phyloP scores from a whole-genome alignment of 202 grass and related monocot species.

The Miscanthus sacchariflorus region DNA sequence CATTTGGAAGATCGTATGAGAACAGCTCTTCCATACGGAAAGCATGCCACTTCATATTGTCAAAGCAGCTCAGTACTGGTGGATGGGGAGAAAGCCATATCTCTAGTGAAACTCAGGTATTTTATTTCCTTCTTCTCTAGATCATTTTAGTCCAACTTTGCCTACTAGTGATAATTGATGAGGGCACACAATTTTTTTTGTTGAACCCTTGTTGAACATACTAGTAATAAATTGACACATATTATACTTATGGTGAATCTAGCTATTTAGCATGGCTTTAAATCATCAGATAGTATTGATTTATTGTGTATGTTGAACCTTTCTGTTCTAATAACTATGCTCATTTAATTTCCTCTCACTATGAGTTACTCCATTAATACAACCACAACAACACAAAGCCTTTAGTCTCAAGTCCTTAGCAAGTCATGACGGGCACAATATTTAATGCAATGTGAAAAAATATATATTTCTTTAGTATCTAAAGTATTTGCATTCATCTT shows the following conservation, averaged over 20 bases:
- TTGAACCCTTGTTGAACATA: neutral
- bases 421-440: no score
- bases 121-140: no score
- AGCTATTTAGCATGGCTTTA: neutral
- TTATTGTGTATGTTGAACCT: neutral
- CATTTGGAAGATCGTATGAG: neutral
- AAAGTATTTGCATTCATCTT: neutral
- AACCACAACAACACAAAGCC: no score
- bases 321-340: no score
- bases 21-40: neutral
- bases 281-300: neutral
- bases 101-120: conserved; percentile 44
- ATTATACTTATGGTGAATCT: neutral
- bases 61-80: conserved; percentile 51
- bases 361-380: neutral
- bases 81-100: conserved; percentile 66
- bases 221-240: neutral
- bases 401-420: no score
- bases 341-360: neutral
- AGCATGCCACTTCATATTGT: conserved; percentile 55
- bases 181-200: no score
- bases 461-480: neutral
- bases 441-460: neutral
- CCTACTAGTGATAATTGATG: no score
- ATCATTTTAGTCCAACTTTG: no score